Percentiles rank a stretch among this genome's conserved stretches.
Conservation (phyloP, 2,329 filamentous ascomycete species). For the Leptographium wingfieldii region DNA sequence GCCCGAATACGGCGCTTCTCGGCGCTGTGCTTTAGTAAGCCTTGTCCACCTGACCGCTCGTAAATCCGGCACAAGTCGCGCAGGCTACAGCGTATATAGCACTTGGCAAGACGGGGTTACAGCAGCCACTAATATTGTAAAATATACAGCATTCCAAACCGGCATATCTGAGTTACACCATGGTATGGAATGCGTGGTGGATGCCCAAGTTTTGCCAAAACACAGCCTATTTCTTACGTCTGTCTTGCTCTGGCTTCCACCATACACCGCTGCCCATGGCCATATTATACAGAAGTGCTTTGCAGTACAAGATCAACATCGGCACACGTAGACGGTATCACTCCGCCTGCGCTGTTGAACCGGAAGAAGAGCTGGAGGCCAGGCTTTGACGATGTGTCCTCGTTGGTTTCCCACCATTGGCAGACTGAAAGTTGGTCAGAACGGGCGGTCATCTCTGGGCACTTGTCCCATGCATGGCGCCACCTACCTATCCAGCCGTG, state of each 20-base stretch:
- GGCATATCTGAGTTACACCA: no score
- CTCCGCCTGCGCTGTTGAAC: neutral
- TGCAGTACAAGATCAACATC: constrained; percentile 6
- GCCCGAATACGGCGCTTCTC: neutral
- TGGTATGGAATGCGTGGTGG: no score
- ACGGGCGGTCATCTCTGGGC: neutral
- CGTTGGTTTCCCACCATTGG: constrained; percentile 4
- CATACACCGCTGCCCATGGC: neutral
- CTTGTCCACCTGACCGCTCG: neutral
- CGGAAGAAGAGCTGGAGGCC: constrained; percentile 8
- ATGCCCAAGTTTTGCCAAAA: no score
- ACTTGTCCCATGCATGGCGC: no score
- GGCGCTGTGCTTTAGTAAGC: neutral
- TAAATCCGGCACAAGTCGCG: neutral
- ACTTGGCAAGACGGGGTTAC: no score
- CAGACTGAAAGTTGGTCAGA: neutral
- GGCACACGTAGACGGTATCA: neutral
- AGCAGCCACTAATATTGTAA: no score
- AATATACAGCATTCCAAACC: no score
- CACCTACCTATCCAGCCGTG: constrained; percentile 7
- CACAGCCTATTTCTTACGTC: no score
- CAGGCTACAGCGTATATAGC: neutral
- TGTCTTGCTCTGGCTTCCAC: neutral
- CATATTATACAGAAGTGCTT: neutral
- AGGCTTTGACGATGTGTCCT: neutral